Base-by-base conservation (phyloP, 78 protist genomes). In the Dictyostelium discoideum region DNA sequence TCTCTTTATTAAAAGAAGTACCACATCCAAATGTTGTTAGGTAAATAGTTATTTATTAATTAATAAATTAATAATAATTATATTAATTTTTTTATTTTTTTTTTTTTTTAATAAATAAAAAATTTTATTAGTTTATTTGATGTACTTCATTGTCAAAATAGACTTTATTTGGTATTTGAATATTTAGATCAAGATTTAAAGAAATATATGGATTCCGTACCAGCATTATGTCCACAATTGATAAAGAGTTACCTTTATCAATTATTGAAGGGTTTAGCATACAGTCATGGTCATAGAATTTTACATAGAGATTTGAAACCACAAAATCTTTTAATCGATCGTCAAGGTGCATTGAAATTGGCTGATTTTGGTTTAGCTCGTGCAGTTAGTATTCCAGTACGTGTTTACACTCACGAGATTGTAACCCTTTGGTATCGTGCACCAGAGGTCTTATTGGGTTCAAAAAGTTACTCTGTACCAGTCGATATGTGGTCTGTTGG, bases 401-500 rank as follows among this genome's bases (percentile, higher is more conserved):
- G 98, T 50, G 80, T 98, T 10, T 98, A 96, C 96, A 98, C 99
- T 4, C 98, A 98, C 88, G 99, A 99, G 77, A 97, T 97, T 48
- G 95, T 99, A 20, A 99, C 99, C 0, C 94, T 99, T 5, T 99
- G 99, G 99, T 99, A 99, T 96, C 96, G 99, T 5, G 98, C 99
- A 0, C 99, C 99, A 2, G 99, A 99, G 26, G 97, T 99, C 29
- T 97, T 99, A 18, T 87, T 99, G 40, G 99, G 99, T 3, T 84
- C 97, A 16, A 95, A 86, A 85, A 72, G 96, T 88, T 99, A 99
- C 97, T 87, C 98, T 24, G 96, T 98, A 2, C 97, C 99, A 18
- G 98, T 99, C 13, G 99, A 99, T 96, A 85, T 98, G 32, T 99
- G 99, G 99, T 83, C 98, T 7, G 96, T 97, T 8, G 99, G 99